Percentiles rank a stretch among this genome's conserved stretches.
Evolutionary conservation across 2,329 filamentous ascomycete genomes (phyloP).

Genomic region (Alternaria ethzedia): DNA sequence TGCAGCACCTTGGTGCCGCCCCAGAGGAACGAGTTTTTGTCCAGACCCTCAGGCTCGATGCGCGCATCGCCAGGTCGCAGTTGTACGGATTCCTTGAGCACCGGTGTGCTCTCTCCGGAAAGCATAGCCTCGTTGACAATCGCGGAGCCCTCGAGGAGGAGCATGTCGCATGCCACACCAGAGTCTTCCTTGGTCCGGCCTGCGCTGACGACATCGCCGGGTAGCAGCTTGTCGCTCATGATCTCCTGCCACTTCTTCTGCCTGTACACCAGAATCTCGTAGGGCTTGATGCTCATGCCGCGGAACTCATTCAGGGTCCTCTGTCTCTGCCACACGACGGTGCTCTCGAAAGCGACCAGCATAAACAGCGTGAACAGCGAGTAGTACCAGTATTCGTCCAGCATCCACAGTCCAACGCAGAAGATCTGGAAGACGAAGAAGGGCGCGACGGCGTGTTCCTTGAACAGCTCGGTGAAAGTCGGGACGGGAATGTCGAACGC

Average conservation of each 20-base stretch:
- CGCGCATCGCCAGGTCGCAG: slow-evolving; percentile 80
- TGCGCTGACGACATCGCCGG: slow-evolving; percentile 91
- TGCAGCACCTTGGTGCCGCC: slow-evolving; percentile 98
- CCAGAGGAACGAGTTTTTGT: slow-evolving; percentile 96
- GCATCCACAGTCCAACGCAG: slow-evolving; percentile 96
- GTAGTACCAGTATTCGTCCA: slow-evolving; percentile 99
- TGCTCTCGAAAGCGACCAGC: slow-evolving; percentile 97
- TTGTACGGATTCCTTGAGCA: slow-evolving; percentile 94
- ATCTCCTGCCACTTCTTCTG: slow-evolving; percentile 87
- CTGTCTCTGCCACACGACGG: slow-evolving; percentile 98
- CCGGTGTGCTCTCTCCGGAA: slow-evolving; percentile 94
- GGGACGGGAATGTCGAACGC: slow-evolving; percentile 98
- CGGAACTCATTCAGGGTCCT: slow-evolving; percentile 95
- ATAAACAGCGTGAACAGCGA: slow-evolving; percentile 98
- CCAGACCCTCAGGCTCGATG: slow-evolving; percentile 87
- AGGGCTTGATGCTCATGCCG: slow-evolving; percentile 99
- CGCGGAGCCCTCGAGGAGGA: slow-evolving; percentile 90
- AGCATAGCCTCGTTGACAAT: slow-evolving; percentile 99
- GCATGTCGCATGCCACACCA: slow-evolving; percentile 95
- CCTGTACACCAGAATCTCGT: slow-evolving; percentile 90
- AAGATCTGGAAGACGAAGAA: slow-evolving; percentile 99
- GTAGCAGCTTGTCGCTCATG: slow-evolving; percentile 88
- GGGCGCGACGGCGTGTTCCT: slow-evolving; percentile 96
- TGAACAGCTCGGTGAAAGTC: slow-evolving; percentile 93
- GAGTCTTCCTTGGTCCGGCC: slow-evolving; percentile 95